A percentile compares a stretch with the other conserved stretches of the same genome.
phyloP scores from a whole-genome alignment of 257 asterid species.

The Mitragyna speciosa region DNA sequence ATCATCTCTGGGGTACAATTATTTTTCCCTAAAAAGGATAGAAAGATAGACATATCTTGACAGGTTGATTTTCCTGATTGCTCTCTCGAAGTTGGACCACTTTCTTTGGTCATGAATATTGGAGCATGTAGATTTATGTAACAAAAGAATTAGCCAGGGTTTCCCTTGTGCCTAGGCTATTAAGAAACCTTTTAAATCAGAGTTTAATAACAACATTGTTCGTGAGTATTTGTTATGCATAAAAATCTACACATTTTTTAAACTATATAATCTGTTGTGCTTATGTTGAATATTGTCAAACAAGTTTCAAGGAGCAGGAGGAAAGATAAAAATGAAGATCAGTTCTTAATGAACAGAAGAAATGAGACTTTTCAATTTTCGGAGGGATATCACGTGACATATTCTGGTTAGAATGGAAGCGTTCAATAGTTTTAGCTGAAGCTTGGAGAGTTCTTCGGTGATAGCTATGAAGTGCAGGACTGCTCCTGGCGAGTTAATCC shows the following conservation, averaged over 20 bases:
- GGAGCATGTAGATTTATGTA: not conserved
- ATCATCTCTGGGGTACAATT: not conserved
- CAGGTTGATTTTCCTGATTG: not conserved
- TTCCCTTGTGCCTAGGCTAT: not conserved
- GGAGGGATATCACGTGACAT: no score
- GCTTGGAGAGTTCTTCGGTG: not conserved
- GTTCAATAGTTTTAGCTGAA: not conserved
- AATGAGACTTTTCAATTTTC: no score
- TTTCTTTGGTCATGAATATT: not conserved
- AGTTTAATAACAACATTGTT: not conserved
- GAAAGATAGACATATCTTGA: not conserved
- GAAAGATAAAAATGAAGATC: not conserved
- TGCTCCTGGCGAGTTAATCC: no score
- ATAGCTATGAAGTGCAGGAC: no score
- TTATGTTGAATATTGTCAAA: not conserved
- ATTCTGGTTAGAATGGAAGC: not conserved
- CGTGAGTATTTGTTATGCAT: not conserved
- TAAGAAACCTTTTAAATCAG: not conserved
- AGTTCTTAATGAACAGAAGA: not conserved
- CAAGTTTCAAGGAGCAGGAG: not conserved
- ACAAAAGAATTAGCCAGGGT: not conserved
- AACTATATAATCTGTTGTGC: not conserved
- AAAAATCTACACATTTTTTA: not conserved
- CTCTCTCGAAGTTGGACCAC: not conserved
- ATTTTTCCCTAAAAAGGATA: not conserved